A percentile compares a stretch with the other conserved stretches of the same genome.
Evolutionary conservation across 164 flowering plant species (phyloP).

Genomic region (Tetrastigma voinierianum): DNA sequence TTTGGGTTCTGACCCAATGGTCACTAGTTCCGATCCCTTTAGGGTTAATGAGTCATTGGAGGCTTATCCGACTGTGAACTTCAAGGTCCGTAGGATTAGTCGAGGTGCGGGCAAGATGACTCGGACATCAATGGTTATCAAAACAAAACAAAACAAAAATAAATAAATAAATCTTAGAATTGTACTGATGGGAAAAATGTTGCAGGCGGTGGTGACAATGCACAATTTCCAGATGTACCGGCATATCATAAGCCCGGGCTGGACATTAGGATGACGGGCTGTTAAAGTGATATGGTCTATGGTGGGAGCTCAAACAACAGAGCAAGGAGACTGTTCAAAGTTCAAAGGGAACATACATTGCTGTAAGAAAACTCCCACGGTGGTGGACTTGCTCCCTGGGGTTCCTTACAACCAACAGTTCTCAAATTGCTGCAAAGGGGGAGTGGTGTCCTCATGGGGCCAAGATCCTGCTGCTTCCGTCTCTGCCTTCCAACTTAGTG

Average conservation of each 20-base stretch:
- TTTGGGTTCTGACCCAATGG: too few species aligned
- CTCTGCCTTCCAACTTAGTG: conserved; percentile 68
- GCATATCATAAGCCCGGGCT: conserved; percentile 77
- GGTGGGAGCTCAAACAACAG: conserved; percentile 73
- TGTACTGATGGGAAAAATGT: too few species aligned
- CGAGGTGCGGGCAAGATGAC: too few species aligned
- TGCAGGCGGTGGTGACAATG: conserved; percentile 75
- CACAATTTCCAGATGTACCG: conserved; percentile 82
- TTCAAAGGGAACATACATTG: conserved; percentile 70
- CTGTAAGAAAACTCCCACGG: conserved; percentile 67
- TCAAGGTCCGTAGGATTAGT: too few species aligned
- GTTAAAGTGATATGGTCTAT: conserved; percentile 81
- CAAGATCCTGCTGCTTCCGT: conserved; percentile 66
- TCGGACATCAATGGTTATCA: too few species aligned
- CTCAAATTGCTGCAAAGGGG: conserved; percentile 84
- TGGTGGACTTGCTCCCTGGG: conserved; percentile 68
- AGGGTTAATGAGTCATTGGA: too few species aligned
- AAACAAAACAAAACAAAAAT: too few species aligned
- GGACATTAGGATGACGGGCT: conserved; percentile 86
- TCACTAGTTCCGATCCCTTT: too few species aligned
- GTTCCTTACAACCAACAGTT: conserved; percentile 71
- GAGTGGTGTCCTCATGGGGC: conserved; percentile 67
- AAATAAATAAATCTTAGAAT: too few species aligned
- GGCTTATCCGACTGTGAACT: too few species aligned
- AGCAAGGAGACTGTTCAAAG: conserved; percentile 85